A percentile compares a stretch with the other conserved stretches of the same genome.
Conservation (phyloP, 1,284 basidiomycete genomes). For the Ganoderma sinense region DNA sequence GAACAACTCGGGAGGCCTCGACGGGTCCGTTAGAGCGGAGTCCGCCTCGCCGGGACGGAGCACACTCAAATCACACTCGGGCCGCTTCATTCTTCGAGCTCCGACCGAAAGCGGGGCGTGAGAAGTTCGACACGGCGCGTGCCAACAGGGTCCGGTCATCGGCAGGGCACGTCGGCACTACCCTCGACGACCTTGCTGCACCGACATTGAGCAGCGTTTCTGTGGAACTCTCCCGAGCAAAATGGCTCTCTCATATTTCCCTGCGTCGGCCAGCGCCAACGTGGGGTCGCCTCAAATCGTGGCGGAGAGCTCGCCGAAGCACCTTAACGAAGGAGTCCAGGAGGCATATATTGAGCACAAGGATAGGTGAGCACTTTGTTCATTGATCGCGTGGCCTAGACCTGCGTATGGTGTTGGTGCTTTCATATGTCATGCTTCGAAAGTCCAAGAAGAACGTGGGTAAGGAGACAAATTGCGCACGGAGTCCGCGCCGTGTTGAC, state of each 20-base stretch:
- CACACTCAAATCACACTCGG: neutral
- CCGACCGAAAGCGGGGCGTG: constrained; percentile 6
- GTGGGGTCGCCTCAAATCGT: constrained; percentile 28
- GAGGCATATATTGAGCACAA: constrained; percentile 76
- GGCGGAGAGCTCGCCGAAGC: constrained; percentile 33
- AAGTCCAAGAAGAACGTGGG: neutral
- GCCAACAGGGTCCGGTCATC: constrained; percentile 3
- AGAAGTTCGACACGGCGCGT: neutral
- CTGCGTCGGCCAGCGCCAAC: constrained; percentile 24
- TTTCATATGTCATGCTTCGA: neutral
- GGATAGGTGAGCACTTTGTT: constrained; percentile 60
- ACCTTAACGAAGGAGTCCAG: constrained; percentile 64
- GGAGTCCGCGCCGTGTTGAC: neutral
- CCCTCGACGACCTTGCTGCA: constrained; percentile 28
- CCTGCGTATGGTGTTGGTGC: neutral
- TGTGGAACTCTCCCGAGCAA: constrained; percentile 28
- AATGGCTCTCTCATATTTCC: constrained; percentile 40
- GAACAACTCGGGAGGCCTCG: neutral
- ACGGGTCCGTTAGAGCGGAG: neutral
- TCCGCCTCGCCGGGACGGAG: neutral
- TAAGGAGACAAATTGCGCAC: neutral
- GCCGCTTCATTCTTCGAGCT: neutral
- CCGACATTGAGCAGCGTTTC: constrained; percentile 26
- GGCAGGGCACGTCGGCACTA: constrained; percentile 18
- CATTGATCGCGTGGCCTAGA: neutral